Evolutionary conservation across 371 early-diverging fungal species (phyloP).

Genomic region (Syncephalastrum racemosum): DNA sequence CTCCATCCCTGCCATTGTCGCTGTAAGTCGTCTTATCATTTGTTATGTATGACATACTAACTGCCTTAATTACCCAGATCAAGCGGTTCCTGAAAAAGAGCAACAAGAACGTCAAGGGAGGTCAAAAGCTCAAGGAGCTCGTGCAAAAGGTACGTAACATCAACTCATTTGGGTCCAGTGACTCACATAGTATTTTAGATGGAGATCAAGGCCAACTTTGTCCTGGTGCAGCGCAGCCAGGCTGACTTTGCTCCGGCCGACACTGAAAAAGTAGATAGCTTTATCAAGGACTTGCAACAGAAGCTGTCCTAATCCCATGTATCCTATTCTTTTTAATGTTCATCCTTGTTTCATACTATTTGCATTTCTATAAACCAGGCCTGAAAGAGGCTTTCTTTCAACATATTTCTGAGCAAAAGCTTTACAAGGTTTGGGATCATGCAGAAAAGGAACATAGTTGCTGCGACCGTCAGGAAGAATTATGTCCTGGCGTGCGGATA

Average conservation of each 20-base stretch:
- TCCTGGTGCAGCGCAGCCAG: slow-evolving; percentile 18
- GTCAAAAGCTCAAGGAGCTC: slow-evolving; percentile 72
- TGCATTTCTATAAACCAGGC: too few species aligned
- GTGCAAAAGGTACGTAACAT: slow-evolving; percentile 66
- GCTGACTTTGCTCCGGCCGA: slow-evolving; percentile 20
- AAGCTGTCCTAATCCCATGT: slow-evolving; percentile 13
- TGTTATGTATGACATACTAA: neutral
- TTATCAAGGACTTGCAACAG: slow-evolving; percentile 16
- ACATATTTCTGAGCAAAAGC: too few species aligned
- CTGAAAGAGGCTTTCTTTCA: too few species aligned
- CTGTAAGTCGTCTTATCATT: slow-evolving; percentile 32
- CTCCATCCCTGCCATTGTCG: slow-evolving; percentile 72
- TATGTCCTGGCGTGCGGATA: too few species aligned
- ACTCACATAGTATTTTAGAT: slow-evolving; percentile 9
- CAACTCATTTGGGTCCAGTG: neutral
- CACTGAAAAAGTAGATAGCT: slow-evolving; percentile 13
- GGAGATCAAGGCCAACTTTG: slow-evolving; percentile 18
- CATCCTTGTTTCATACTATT: neutral
- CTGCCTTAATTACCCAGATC: slow-evolving; percentile 27
- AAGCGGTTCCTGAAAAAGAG: slow-evolving; percentile 63
- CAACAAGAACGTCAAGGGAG: slow-evolving; percentile 57
- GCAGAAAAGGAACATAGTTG: too few species aligned
- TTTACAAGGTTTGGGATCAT: too few species aligned
- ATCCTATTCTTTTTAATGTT: slow-evolving; percentile 7
- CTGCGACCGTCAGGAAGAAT: too few species aligned